Percentiles rank a stretch among this genome's conserved stretches.
phyloP scores from a whole-genome alignment of 768 basidiomycete genomes.

The Amanita rubescens region DNA sequence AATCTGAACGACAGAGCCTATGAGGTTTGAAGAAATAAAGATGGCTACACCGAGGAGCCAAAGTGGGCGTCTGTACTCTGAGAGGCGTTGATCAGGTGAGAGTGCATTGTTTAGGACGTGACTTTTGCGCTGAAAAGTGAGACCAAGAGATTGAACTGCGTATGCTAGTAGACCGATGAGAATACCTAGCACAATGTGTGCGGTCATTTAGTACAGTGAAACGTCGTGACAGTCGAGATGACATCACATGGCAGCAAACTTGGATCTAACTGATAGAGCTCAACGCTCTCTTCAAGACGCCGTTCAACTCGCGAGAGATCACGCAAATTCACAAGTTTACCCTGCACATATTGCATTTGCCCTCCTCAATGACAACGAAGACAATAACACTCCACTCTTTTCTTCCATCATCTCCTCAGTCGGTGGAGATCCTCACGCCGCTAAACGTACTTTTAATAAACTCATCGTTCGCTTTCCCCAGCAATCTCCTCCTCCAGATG shows the following conservation, averaged over 20 bases:
- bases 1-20: constrained; percentile 88
- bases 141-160: constrained; percentile 82
- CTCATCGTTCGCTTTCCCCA: constrained; percentile 75
- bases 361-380: constrained; percentile 56
- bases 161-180: constrained; percentile 69
- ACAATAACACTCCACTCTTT: constrained; percentile 56
- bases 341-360: constrained; percentile 81
- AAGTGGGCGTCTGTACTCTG: constrained; percentile 77
- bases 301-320: constrained; percentile 76
- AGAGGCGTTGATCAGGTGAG: constrained; percentile 53
- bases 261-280: constrained; percentile 86
- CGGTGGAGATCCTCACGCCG: constrained; percentile 64
- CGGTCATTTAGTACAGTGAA: no score
- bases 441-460: constrained; percentile 67
- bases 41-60: constrained; percentile 85
- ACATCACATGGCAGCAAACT: constrained; percentile 39
- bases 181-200: constrained; percentile 41
- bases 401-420: constrained; percentile 71
- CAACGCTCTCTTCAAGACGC: constrained; percentile 62
- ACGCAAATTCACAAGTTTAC: constrained; percentile 74
- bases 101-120: constrained; percentile 77
- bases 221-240: neutral
- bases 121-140: constrained; percentile 91
- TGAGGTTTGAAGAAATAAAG: constrained; percentile 82
- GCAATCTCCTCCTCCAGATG: constrained; percentile 78